Evolutionary conservation across 495 filamentous ascomycete genomes (phyloP).

Genomic region (Xylaria venustula): DNA sequence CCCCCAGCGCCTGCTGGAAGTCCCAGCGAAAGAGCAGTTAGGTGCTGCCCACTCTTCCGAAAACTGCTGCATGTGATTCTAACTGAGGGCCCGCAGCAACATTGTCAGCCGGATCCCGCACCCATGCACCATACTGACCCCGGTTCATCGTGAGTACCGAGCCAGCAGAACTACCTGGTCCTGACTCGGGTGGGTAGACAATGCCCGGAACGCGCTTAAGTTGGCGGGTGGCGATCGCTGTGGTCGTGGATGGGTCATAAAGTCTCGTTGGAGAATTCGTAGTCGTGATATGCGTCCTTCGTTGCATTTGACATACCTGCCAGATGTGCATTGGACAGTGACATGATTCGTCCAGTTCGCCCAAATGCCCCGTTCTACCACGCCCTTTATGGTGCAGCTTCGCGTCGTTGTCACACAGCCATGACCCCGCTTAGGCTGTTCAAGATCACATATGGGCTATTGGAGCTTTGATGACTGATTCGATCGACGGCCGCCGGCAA

Average conservation of each 20-base stretch:
- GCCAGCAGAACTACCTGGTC: neutral
- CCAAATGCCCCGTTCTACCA: neutral
- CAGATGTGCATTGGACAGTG: constrained; percentile 9
- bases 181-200: neutral
- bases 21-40: no score
- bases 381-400: neutral
- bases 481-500: neutral
- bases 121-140: neutral
- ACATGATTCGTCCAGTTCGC: neutral
- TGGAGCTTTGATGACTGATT: neutral
- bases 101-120: constrained; percentile 6
- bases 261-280: no score
- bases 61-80: neutral
- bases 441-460: neutral
- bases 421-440: constrained; percentile 5
- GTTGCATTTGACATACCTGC: constrained; percentile 11
- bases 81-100: neutral
- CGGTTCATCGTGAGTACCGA: neutral
- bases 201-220: neutral
- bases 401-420: constrained; percentile 1
- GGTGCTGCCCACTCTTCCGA: neutral
- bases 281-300: neutral
- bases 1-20: no score
- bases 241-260: neutral
- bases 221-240: neutral